A percentile compares a stretch with the other conserved stretches of the same genome.
phyloP scores from a whole-genome alignment of 2,329 filamentous ascomycete species.

The Alternaria longipes region DNA sequence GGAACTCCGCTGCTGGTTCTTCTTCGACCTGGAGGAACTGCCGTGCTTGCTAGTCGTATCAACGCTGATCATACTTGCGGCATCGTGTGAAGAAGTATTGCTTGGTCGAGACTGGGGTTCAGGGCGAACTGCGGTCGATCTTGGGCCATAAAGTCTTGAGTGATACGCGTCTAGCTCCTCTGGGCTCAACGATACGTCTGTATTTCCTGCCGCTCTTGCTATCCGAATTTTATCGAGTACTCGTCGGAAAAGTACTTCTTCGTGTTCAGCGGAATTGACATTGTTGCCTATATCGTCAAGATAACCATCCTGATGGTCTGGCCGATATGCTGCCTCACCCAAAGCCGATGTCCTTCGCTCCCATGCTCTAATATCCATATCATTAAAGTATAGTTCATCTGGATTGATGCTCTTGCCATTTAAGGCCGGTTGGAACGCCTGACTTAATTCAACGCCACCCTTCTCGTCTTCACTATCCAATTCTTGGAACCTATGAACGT shows the following conservation, averaged over 20 bases:
- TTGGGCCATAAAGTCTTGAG: conserved; percentile 66
- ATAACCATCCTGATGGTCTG: conserved; percentile 62
- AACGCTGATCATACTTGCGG: conserved; percentile 38
- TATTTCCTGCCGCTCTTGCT: conserved; percentile 78
- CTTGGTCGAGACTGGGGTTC: conserved; percentile 28
- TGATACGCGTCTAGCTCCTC: conserved; percentile 85
- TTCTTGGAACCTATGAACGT: conserved; percentile 70
- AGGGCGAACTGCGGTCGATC: conserved; percentile 40
- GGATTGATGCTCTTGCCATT: conserved; percentile 50
- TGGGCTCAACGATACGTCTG: conserved; percentile 80
- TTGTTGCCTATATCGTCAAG: conserved; percentile 54
- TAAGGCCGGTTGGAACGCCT: conserved; percentile 45
- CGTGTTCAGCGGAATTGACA: conserved; percentile 59
- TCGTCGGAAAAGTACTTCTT: conserved; percentile 78
- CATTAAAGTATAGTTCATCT: conserved; percentile 60
- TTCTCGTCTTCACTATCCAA: conserved; percentile 64
- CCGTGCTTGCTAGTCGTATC: conserved; percentile 46
- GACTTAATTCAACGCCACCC: conserved; percentile 56
- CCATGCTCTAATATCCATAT: conserved; percentile 56
- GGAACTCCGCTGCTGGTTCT: conserved; percentile 42
- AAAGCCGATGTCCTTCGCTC: conserved; percentile 54
- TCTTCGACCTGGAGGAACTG: conserved; percentile 44
- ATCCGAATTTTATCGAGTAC: conserved; percentile 82
- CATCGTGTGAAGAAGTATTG: conserved; percentile 42
- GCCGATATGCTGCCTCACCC: conserved; percentile 59